A percentile compares a stretch with the other conserved stretches of the same genome.
Conservation (phyloP, 1,284 basidiomycete genomes). For the Cystobasidium slooffiae region DNA sequence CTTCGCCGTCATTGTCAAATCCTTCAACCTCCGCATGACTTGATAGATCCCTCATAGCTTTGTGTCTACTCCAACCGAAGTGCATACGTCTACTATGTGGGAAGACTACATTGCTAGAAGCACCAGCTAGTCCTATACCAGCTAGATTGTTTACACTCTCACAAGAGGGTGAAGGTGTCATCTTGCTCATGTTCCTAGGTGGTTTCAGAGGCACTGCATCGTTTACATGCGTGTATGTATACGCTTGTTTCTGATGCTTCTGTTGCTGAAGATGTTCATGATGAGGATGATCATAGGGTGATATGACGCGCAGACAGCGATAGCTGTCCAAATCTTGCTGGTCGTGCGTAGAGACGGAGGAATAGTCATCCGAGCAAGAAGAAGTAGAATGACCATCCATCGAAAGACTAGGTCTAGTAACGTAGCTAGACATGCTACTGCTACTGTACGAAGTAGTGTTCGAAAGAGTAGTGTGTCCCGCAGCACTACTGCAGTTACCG, state of each 20-base stretch:
- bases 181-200: background rate
- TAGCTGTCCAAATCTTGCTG: background rate
- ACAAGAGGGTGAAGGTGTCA: conserved; percentile 7
- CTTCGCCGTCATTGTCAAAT: background rate
- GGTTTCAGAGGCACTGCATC: conserved; percentile 12
- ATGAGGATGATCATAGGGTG: no score
- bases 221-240: background rate
- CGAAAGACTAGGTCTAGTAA: conserved; percentile 27
- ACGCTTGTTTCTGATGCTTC: no score
- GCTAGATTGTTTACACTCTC: conserved; percentile 20
- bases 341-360: background rate
- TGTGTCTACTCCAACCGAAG: conserved; percentile 17
- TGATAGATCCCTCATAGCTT: conserved; percentile 15
- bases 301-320: no score
- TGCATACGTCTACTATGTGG: conserved; percentile 15
- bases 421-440: conserved; percentile 19
- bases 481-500: background rate
- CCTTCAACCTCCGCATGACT: conserved; percentile 11
- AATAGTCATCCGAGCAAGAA: conserved; percentile 3
- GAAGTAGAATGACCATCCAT: conserved; percentile 23
- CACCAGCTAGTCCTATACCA: conserved; percentile 11
- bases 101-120: background rate
- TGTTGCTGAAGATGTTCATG: no score
- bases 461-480: conserved; percentile 11
- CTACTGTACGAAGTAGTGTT: conserved; percentile 15